A percentile compares a stretch with the other conserved stretches of the same genome.
phyloP scores from a whole-genome alignment of 352 stramenopile genomes.

The Blastocystis sp. region DNA sequence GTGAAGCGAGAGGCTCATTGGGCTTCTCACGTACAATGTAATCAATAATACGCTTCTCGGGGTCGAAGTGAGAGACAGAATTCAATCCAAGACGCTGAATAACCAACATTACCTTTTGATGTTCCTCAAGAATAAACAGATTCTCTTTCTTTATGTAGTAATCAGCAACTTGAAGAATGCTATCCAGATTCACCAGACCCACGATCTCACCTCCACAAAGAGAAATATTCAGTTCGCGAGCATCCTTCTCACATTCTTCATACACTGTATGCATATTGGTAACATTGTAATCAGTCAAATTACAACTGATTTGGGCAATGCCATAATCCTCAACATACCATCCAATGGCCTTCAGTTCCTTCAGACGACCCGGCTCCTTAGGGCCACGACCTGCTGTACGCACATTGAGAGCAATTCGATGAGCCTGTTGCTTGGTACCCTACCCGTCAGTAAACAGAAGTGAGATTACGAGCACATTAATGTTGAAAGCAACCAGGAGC shows the following conservation, averaged over 20 bases:
- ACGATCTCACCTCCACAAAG: constrained; percentile 69
- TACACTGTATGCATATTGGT: constrained; percentile 70
- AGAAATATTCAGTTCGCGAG: constrained; percentile 69
- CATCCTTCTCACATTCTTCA: constrained; percentile 70
- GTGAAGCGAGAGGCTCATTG: constrained; percentile 68
- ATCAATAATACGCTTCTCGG: constrained; percentile 69
- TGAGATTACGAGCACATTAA: constrained; percentile 68
- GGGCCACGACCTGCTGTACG: constrained; percentile 68
- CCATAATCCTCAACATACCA: constrained; percentile 71
- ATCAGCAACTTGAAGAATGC: constrained; percentile 69
- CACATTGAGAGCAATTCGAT: constrained; percentile 71
- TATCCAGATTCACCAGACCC: constrained; percentile 69
- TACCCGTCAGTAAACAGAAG: neutral
- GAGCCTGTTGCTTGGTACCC: constrained; percentile 71
- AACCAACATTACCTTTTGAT: constrained; percentile 69
- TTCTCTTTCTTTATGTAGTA: constrained; percentile 72
- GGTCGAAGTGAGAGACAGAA: constrained; percentile 67
- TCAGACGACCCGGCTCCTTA: constrained; percentile 69
- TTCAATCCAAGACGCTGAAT: constrained; percentile 69
- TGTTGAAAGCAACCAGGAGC: constrained; percentile 71
- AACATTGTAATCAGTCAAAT: constrained; percentile 70
- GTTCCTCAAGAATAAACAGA: constrained; percentile 70
- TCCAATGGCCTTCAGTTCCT: constrained; percentile 70
- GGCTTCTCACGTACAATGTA: constrained; percentile 65
- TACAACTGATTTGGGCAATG: constrained; percentile 69